A percentile compares a stretch with the other conserved stretches of the same genome.
phyloP scores from a whole-genome alignment of 1,284 basidiomycete species.

The Serendipita sp. region DNA sequence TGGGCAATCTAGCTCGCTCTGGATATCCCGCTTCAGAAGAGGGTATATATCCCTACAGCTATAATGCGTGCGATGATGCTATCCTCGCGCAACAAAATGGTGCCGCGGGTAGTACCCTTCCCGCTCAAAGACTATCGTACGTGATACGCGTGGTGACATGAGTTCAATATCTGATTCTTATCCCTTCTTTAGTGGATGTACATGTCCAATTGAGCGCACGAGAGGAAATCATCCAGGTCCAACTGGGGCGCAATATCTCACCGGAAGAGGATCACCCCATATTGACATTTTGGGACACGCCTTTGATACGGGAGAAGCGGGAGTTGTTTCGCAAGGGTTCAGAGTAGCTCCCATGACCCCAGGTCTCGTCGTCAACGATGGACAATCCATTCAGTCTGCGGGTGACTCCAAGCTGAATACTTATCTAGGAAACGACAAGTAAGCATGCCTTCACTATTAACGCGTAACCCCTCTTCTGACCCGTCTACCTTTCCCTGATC shows the following conservation, averaged over 20 bases:
- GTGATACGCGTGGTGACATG: neutral
- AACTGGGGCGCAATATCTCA: too few species aligned
- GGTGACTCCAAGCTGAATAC: constrained; percentile 6
- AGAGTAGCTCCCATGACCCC: neutral
- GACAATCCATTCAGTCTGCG: neutral
- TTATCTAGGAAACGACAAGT: constrained; percentile 27
- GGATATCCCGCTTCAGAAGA: constrained; percentile 29
- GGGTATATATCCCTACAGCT: constrained; percentile 24
- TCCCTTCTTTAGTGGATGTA: neutral
- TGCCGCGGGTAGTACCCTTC: neutral
- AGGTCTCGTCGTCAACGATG: neutral
- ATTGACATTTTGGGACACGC: neutral
- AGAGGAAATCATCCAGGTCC: neutral
- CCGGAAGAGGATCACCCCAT: neutral
- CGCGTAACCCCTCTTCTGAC: neutral
- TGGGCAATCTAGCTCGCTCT: constrained; percentile 44
- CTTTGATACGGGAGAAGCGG: neutral
- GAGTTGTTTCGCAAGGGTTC: neutral
- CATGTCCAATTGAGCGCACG: neutral
- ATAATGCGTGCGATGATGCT: constrained; percentile 26
- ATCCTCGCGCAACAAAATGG: neutral
- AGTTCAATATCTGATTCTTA: neutral
- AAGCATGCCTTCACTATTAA: constrained; percentile 22
- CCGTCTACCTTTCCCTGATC: neutral
- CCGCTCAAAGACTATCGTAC: constrained; percentile 1